Percentiles rank a stretch among this genome's conserved stretches.
Conservation (phyloP, 345 rosid genomes). For the Arabidopsis arenosa region DNA sequence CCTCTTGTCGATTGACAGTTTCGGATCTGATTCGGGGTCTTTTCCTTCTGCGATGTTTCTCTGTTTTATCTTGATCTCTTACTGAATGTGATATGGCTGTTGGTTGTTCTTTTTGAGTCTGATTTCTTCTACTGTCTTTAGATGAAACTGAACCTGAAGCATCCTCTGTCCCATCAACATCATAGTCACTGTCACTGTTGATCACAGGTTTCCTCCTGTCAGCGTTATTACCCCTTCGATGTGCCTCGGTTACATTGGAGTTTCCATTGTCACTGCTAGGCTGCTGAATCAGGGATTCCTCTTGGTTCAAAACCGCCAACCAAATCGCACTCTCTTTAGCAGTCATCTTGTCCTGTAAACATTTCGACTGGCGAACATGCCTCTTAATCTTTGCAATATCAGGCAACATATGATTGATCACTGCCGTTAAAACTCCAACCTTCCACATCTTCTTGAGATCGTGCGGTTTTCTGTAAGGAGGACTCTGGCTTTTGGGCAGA, state of each 20-base stretch:
- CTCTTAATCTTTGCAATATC: constrained; percentile 93
- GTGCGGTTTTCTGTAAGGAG: constrained; percentile 94
- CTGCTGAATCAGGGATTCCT: constrained; percentile 78
- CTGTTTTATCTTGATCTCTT: constrained; percentile 52
- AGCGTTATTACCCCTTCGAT: constrained; percentile 49
- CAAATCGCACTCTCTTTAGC: constrained; percentile 99
- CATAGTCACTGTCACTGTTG: constrained; percentile 82
- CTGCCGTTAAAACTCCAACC: constrained; percentile 94
- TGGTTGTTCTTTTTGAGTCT: constrained; percentile 46
- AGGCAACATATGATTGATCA: constrained; percentile 97
- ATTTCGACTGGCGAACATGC: constrained; percentile 92
- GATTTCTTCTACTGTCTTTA: constrained; percentile 64
- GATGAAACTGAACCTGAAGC: constrained; percentile 87
- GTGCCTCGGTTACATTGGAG: constrained; percentile 78
- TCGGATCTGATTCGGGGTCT: constrained; percentile 50
- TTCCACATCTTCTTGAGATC: constrained; percentile 99
- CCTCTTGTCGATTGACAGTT: constrained; percentile 47
- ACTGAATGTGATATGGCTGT: constrained; percentile 29
- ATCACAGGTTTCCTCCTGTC: constrained; percentile 54
- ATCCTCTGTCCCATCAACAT: constrained; percentile 75
- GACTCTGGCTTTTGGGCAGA: constrained; percentile 64
- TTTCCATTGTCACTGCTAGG: constrained; percentile 86
- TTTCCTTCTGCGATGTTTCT: constrained; percentile 54
- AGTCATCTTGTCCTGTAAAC: constrained; percentile 99
- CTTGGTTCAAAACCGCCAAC: constrained; percentile 87